Evolutionary conservation across 345 rosid genomes (phyloP).

Genomic region (Bretschneidera sinensis): DNA sequence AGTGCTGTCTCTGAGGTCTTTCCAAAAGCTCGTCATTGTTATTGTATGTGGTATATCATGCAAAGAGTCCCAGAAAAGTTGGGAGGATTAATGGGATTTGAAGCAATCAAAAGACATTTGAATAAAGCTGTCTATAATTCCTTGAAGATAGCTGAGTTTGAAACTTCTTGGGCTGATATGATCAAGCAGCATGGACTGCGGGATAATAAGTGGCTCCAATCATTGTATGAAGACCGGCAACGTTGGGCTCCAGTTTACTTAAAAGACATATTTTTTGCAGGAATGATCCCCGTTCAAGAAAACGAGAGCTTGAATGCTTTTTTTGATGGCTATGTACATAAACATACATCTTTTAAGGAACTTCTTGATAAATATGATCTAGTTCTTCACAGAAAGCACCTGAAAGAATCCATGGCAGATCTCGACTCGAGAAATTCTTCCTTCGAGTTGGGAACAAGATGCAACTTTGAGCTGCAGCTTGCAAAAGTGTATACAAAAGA

Average conservation of each 20-base stretch:
- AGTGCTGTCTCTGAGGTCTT: conserved; percentile 46
- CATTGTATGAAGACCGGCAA: conserved; percentile 40
- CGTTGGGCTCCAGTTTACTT: conserved; percentile 54
- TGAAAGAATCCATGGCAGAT: conserved; percentile 47
- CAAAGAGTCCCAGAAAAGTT: conserved; percentile 50
- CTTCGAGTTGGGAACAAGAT: conserved; percentile 41
- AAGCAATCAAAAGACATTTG: conserved; percentile 32
- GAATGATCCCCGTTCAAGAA: conserved; percentile 46
- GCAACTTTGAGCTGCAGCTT: conserved; percentile 47
- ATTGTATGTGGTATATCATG: conserved; percentile 37
- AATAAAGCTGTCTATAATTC: conserved; percentile 42
- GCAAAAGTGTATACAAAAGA: conserved; percentile 40
- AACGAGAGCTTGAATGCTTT: conserved; percentile 44
- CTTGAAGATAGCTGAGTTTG: conserved; percentile 43
- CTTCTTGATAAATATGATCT: conserved; percentile 50
- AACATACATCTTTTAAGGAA: conserved; percentile 52
- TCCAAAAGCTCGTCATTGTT: conserved; percentile 39
- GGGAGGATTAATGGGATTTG: conserved; percentile 46
- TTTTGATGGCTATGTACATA: conserved; percentile 61
- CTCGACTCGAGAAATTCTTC: conserved; percentile 31
- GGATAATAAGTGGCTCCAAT: conserved; percentile 47
- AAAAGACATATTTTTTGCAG: conserved; percentile 43
- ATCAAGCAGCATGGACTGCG: conserved; percentile 35
- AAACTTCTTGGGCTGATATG: conserved; percentile 41
- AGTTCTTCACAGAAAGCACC: conserved; percentile 44